A percentile compares a stretch with the other conserved stretches of the same genome.
Evolutionary conservation across 1,284 basidiomycete genomes (phyloP).

Genomic region (Cryptococcus jaspeensis): DNA sequence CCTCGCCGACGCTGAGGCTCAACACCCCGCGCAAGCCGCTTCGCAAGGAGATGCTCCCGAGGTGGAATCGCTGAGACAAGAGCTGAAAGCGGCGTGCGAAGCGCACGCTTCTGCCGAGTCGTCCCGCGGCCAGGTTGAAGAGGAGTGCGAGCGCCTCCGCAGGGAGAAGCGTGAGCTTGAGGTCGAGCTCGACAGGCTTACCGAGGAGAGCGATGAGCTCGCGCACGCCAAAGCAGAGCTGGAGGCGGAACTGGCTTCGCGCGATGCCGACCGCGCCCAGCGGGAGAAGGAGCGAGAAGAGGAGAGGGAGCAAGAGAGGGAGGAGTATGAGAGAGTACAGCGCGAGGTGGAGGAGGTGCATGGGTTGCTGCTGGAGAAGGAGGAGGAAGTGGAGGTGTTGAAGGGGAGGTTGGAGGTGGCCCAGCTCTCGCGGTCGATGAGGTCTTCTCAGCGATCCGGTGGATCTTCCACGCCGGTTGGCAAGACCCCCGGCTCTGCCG

Average conservation of each 20-base stretch:
- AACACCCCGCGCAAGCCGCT: too few species aligned
- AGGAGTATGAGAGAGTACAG: constrained; percentile 18
- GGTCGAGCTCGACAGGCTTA: constrained; percentile 5
- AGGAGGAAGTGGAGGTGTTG: constrained; percentile 33
- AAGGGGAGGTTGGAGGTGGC: constrained; percentile 20
- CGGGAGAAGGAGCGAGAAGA: constrained; percentile 14
- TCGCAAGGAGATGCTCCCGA: background rate
- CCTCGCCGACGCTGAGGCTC: constrained; percentile 9
- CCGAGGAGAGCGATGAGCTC: background rate
- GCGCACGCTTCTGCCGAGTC: constrained; percentile 15
- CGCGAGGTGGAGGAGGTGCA: constrained; percentile 22
- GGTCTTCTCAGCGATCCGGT: constrained; percentile 11
- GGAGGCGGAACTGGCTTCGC: constrained; percentile 4
- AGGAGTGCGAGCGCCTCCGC: constrained; percentile 4
- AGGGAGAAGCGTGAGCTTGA: too few species aligned
- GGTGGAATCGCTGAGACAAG: constrained; percentile 8
- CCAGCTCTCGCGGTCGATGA: constrained; percentile 6
- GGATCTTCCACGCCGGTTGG: constrained; percentile 5
- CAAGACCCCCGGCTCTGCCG: constrained; percentile 3
- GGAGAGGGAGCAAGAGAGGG: constrained; percentile 5
- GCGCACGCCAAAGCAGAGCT: too few species aligned
- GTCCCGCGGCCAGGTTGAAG: constrained; percentile 6
- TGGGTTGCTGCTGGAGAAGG: constrained; percentile 22
- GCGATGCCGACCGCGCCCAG: background rate
- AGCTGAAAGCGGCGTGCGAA: constrained; percentile 13